These are phyloP conservation scores for Besnoitia besnoiti DNA, from an alignment of 169 alveolate species.

Conservation along the genomic window DNA sequence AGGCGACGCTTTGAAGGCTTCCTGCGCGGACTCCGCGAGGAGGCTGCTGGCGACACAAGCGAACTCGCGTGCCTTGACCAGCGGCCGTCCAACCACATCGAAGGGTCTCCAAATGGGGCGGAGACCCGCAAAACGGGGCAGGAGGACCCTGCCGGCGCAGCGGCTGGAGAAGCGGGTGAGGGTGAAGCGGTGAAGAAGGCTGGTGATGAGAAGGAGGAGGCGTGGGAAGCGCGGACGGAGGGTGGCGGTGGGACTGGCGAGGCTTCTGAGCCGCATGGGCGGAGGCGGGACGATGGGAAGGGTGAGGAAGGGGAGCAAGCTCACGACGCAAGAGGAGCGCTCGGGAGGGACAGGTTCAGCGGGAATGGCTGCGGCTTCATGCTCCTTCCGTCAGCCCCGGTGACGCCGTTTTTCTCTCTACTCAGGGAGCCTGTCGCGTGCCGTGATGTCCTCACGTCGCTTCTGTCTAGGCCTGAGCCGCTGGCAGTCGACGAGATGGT, in stretches of 20 bases:
- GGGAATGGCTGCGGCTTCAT: background rate
- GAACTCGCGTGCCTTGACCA: too few species aligned
- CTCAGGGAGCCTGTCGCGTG: background rate
- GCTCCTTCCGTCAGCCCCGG: background rate
- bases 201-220: too few species aligned
- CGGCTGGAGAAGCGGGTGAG: too few species aligned
- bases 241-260: too few species aligned
- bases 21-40: background rate
- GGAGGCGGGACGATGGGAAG: background rate
- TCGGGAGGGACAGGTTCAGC: background rate
- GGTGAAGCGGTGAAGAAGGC: too few species aligned
- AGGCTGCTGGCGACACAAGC: too few species aligned
- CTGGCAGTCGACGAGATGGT: background rate
- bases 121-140: too few species aligned
- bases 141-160: too few species aligned
- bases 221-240: too few species aligned
- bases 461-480: background rate
- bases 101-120: too few species aligned
- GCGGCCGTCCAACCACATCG: too few species aligned
- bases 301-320: background rate
- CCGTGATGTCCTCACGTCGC: background rate
- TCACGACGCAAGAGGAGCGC: background rate
- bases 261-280: background rate
- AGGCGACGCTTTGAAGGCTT: constrained; percentile 2
- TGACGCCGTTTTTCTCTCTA: background rate